phyloP scores from a whole-genome alignment of 148 eudicot species.

The Beta vulgaris region DNA sequence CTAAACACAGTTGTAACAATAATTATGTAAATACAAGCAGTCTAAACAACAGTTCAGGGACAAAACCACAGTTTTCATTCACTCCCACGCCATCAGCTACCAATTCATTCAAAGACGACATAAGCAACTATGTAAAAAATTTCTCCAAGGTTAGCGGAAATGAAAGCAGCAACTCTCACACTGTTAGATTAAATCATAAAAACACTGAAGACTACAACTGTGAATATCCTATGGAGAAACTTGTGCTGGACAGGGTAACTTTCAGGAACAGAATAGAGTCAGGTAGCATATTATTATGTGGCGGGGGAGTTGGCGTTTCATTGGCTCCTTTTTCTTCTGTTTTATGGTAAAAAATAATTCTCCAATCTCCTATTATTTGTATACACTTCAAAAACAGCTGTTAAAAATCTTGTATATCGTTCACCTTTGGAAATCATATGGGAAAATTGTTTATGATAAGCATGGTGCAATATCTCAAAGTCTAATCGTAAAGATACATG shows the following conservation, averaged over 20 bases:
- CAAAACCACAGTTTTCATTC: slow-evolving; percentile 47
- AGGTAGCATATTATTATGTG: slow-evolving; percentile 71
- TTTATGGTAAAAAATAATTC: slow-evolving; percentile 19
- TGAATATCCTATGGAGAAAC: slow-evolving; percentile 32
- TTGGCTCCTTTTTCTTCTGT: slow-evolving; percentile 41
- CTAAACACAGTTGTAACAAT: too few species aligned
- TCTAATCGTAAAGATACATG: too few species aligned
- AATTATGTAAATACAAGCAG: slow-evolving; percentile 28
- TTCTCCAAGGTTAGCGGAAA: slow-evolving; percentile 37
- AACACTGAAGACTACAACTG: slow-evolving; percentile 33
- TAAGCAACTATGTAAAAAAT: slow-evolving; percentile 47
- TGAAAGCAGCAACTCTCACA: slow-evolving; percentile 26
- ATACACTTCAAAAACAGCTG: background rate
- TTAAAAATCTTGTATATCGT: background rate
- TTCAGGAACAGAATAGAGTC: slow-evolving; percentile 65
- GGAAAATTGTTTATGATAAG: background rate
- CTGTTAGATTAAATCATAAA: slow-evolving; percentile 20
- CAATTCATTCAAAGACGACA: slow-evolving; percentile 42
- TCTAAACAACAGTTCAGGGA: slow-evolving; percentile 17
- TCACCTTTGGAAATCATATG: slow-evolving; percentile 12
- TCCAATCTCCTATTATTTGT: slow-evolving; percentile 12
- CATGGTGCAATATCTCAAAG: background rate
- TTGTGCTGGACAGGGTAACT: slow-evolving; percentile 52
- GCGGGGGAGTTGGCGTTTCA: slow-evolving; percentile 39
- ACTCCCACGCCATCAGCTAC: slow-evolving; percentile 34